Percentiles rank a stretch among this genome's conserved stretches.
These are phyloP conservation scores for Uromyces viciae-fabae DNA, from an alignment of 1,284 basidiomycete species.

Conservation along the genomic window DNA sequence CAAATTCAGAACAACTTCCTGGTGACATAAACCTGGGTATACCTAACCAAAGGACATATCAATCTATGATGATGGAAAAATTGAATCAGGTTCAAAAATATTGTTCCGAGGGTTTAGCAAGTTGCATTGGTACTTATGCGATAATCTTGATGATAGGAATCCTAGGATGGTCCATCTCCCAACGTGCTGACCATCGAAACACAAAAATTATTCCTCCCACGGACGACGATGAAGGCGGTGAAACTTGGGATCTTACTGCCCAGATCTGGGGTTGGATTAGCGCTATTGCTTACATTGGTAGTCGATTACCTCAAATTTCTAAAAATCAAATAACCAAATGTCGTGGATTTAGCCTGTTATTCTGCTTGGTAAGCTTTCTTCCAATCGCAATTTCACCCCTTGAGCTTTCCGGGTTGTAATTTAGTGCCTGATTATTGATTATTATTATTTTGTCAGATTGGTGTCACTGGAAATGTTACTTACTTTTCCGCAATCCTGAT, in stretches of 20 bases:
- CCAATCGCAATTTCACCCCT: not conserved
- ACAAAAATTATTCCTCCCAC: constrained; percentile 1
- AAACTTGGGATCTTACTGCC: constrained; percentile 28
- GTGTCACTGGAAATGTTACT: constrained; percentile 41
- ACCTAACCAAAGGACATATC: not conserved
- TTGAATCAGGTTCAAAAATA: not conserved
- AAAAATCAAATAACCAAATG: constrained; percentile 55
- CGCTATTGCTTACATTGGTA: constrained; percentile 30
- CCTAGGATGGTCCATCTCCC: constrained; percentile 27
- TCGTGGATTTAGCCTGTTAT: constrained; percentile 53
- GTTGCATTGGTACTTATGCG: constrained; percentile 20
- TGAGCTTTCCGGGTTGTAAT: not conserved
- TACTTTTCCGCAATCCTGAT: constrained; percentile 33
- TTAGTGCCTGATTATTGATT: not conserved
- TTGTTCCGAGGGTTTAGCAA: not conserved
- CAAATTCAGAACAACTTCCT: not conserved
- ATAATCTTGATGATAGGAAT: constrained; percentile 21
- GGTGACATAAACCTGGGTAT: no score
- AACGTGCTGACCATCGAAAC: not conserved
- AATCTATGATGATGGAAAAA: not conserved
- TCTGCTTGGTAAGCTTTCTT: constrained; percentile 51
- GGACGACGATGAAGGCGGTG: not conserved
- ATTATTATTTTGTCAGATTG: constrained; percentile 10
- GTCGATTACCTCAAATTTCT: constrained; percentile 54
- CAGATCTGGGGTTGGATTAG: constrained; percentile 41